Evolutionary conservation across 2,329 filamentous ascomycete species (phyloP), one percentile per base, ranked within the genome.

Genomic region (Aphanoascus verrucosus): DNA sequence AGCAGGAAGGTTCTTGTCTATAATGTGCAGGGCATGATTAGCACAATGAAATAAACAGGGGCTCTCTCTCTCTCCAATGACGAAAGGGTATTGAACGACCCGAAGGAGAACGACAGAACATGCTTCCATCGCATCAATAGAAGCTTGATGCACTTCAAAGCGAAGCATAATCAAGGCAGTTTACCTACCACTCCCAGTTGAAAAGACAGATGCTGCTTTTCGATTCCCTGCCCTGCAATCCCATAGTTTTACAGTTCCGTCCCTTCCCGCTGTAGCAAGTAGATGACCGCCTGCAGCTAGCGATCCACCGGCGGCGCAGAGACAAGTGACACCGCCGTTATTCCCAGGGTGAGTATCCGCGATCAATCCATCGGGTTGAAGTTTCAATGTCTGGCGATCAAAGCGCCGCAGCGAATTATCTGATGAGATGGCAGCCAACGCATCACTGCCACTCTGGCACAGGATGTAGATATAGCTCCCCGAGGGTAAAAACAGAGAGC

Each of bases 1-100:
- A 31, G 75, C 70, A 3, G 74, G 70, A 38, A 7, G 23, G 23
- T 72, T 69, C 55, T 72, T 74, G 35, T 72, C 77, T 77, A 59
- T 28, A 12, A 34, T n/a, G 43, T 45, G 19, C 41, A 45, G 6
- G 34, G 19, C 42, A 3, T 46, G 41, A 38, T 47, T 32, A 47
- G 50, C 42, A 52, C 50, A 5, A 17, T 3, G 34, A 43, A 38
- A 6, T 7, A 38, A 48, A 34, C 40, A 52, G 34, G 34, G 34
- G 2, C 17, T 19, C 12, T 31, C 40, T 34, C 40, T 34, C 28
- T 37, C 28, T 37, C 19, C 17, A 15, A 49, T 31, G 34, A 41
- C 31, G 14, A 14, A 14, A 14, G 17, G 17, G 4, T 37, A 20
- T 19, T 12, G 11, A n/a, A 38, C 37, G 34, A 28, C 7, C 44